Percentiles rank a stretch among this genome's conserved stretches.
phyloP scores from a whole-genome alignment of 257 asterid genomes.

The Fraxinus quadrangulata region DNA sequence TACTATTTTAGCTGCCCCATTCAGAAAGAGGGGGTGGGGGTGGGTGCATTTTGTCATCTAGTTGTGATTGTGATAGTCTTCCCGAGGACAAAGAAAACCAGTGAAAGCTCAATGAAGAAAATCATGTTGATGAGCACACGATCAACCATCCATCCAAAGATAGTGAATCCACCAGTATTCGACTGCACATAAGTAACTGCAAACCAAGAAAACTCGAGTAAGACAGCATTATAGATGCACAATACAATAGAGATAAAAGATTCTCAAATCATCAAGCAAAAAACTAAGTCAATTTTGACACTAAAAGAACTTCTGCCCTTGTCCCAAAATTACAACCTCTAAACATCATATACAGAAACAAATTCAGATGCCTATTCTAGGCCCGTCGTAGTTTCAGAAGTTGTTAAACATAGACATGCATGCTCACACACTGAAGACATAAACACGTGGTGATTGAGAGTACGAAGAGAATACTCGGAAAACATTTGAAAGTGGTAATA shows the following conservation, averaged over 20 bases:
- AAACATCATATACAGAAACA: neutral
- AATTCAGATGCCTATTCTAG: neutral
- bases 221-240: neutral
- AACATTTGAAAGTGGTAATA: neutral
- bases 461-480: neutral
- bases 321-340: neutral
- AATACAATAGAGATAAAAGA: neutral
- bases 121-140: conserved; percentile 70
- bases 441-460: neutral
- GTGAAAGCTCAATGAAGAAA: conserved; percentile 80
- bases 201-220: conserved; percentile 16
- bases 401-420: neutral
- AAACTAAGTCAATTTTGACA: too few relatives aligned
- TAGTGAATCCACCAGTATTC: conserved; percentile 79
- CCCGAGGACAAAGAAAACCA: conserved; percentile 80
- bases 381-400: neutral
- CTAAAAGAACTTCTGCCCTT: neutral
- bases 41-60: conserved; percentile 32
- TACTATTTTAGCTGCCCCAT: neutral
- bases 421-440: neutral
- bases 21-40: neutral
- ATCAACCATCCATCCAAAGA: conserved; percentile 80
- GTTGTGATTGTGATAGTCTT: conserved; percentile 63
- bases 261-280: neutral
- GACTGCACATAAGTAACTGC: conserved; percentile 84